Evolutionary conservation across 177 flowering plant genomes (phyloP), one percentile per base, ranked within the genome.

Genomic region (Vitis hybrid): DNA sequence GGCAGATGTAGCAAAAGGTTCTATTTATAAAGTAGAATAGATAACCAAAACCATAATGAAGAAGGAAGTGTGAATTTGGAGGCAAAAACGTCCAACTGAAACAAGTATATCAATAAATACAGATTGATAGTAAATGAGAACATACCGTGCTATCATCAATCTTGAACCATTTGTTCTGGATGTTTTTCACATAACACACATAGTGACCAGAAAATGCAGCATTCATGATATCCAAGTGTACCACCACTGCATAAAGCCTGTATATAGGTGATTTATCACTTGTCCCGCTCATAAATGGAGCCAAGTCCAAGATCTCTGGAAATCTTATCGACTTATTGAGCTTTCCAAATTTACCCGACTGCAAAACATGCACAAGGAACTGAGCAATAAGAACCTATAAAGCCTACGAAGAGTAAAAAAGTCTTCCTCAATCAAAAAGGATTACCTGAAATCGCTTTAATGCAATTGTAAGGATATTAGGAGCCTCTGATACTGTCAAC

Each of bases 311-410:
- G 70, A 85, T 81, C 79, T 92, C 96, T 1, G 97, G 95, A 65
- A 92, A 96, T 62, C 75, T 81, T 64, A 96, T 87, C 1, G 85
- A 61, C 79, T 94, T 94, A 69, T 88, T 94, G 75, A 96, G 89
- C 89, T 96, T 96, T 64, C 97, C 99, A 82, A 90, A 94, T 82
- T 89, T 94, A 54, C 98, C 99, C 6, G 94, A 84, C 99, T 96
- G 91, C 24, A 81, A 78, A 73, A 68, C 52, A 68, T 17, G 50
- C 54, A 54, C 11, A 49, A 54, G 61, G 55, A 50, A 56, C 33
- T 68, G 15, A 67, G 11, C 14, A 31, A 58, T 14, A 62, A 51
- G 44, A 68, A 68, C 52, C 31, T 22, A 20, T 58, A 62, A n/a
- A 18, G 22, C 33, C 52, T 31, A 70, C 58, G 55, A 50, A 59